phyloP scores from a whole-genome alignment of 2,329 filamentous ascomycete species.

The Penicillium occitanis region DNA sequence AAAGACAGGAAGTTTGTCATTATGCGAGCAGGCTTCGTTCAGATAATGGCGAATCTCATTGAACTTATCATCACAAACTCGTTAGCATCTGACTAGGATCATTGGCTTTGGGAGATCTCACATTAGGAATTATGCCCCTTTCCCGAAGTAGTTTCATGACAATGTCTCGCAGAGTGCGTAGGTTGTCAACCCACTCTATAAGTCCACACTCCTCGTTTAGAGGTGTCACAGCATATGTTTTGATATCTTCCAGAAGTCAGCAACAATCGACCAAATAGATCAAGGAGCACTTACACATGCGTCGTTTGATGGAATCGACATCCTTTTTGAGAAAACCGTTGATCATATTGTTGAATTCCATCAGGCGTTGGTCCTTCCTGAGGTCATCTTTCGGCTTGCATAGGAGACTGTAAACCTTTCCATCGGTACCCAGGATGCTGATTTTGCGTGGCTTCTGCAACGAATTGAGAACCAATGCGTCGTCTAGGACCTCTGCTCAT shows the following conservation, averaged over 20 bases:
- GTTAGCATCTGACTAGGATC: neutral
- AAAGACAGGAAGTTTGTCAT: slow-evolving; percentile 68
- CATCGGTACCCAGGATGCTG: slow-evolving; percentile 83
- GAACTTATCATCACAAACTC: slow-evolving; percentile 57
- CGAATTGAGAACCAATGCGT: slow-evolving; percentile 86
- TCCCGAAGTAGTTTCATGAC: slow-evolving; percentile 75
- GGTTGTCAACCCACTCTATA: slow-evolving; percentile 97
- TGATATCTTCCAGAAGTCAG: slow-evolving; percentile 61
- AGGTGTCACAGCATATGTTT: slow-evolving; percentile 94
- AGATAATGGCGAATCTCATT: slow-evolving; percentile 60
- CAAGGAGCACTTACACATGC: slow-evolving; percentile 60
- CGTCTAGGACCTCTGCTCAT: slow-evolving; percentile 66
- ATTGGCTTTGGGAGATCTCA: slow-evolving; percentile 26
- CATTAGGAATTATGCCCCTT: slow-evolving; percentile 62
- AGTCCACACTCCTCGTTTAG: slow-evolving; percentile 96
- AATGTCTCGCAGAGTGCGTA: slow-evolving; percentile 91
- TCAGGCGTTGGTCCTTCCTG: slow-evolving; percentile 93
- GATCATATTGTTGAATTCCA: slow-evolving; percentile 99
- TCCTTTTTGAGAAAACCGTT: slow-evolving; percentile 91
- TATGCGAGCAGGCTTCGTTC: slow-evolving; percentile 64
- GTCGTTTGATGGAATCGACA: slow-evolving; percentile 82
- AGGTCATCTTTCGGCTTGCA: slow-evolving; percentile 99
- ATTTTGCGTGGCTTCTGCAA: slow-evolving; percentile 90
- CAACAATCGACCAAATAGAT: neutral
- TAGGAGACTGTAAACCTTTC: slow-evolving; percentile 80